These are phyloP conservation scores for Suillus ampliporus DNA, from an alignment of 768 basidiomycete genomes.

Conservation along the genomic window DNA sequence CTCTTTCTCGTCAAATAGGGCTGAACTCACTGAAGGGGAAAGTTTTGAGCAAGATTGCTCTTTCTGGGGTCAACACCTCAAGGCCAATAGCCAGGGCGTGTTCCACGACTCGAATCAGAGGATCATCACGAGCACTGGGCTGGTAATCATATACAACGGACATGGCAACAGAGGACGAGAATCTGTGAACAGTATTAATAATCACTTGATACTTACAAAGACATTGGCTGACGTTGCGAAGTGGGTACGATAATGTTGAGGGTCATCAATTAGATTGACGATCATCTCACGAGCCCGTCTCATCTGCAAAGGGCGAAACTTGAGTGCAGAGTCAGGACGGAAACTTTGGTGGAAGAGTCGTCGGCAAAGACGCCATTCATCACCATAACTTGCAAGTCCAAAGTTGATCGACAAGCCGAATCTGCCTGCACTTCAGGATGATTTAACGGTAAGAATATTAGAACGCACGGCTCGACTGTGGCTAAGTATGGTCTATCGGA, in stretches of 20 bases:
- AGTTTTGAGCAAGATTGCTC: not conserved
- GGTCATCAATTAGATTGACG: slow-evolving; percentile 8
- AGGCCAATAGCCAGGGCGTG: not conserved
- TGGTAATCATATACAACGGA: slow-evolving; percentile 4
- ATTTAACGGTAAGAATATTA: not conserved
- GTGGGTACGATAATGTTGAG: slow-evolving; percentile 1
- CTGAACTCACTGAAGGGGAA: slow-evolving; percentile 16
- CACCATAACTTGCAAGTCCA: not conserved
- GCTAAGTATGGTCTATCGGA: slow-evolving; percentile 13
- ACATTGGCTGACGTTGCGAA: slow-evolving; percentile 9
- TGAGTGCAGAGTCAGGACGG: not conserved
- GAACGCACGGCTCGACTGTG: slow-evolving; percentile 1
- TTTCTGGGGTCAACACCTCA: not conserved
- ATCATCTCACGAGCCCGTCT: not conserved
- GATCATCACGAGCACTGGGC: not conserved
- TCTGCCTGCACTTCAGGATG: not conserved
- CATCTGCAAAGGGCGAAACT: slow-evolving; percentile 11
- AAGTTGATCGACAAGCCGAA: slow-evolving; percentile 10
- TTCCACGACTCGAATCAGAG: slow-evolving; percentile 1
- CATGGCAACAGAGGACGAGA: not conserved
- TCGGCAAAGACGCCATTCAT: slow-evolving; percentile 37
- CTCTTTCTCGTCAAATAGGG: not conserved
- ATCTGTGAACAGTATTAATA: not conserved
- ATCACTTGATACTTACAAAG: not conserved
- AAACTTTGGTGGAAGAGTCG: slow-evolving; percentile 10